These are phyloP conservation scores for Byssothecium circinans DNA, from an alignment of 2,329 filamentous ascomycete genomes.

Conservation along the genomic window DNA sequence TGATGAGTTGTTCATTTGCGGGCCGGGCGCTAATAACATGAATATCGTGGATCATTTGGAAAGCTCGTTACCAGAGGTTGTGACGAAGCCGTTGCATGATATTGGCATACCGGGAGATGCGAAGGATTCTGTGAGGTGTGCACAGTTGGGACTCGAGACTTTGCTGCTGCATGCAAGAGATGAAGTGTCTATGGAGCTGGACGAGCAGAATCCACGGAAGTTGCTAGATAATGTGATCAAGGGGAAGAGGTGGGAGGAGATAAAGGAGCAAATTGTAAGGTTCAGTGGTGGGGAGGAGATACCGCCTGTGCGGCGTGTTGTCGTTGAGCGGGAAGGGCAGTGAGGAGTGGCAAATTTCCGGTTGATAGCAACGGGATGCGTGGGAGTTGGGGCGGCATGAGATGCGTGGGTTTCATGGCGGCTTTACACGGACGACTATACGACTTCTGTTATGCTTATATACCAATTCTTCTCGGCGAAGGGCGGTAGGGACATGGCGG, in stretches of 20 bases:
- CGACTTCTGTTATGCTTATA: too few relatives aligned
- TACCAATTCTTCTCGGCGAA: too few relatives aligned
- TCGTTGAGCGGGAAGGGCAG: background rate
- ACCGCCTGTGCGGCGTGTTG: constrained; percentile 1
- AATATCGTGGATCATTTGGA: constrained; percentile 60
- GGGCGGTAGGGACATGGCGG: too few relatives aligned
- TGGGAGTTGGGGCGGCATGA: too few relatives aligned
- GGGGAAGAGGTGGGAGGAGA: constrained; percentile 18
- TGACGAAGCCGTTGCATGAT: constrained; percentile 58
- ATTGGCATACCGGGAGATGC: constrained; percentile 60
- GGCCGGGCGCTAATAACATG: constrained; percentile 61
- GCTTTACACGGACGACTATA: too few relatives aligned
- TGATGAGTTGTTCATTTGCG: constrained; percentile 63
- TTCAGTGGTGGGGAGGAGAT: constrained; percentile 18
- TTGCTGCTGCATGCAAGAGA: constrained; percentile 13
- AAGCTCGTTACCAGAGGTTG: constrained; percentile 50
- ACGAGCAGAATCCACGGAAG: constrained; percentile 47
- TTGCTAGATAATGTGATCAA: constrained; percentile 13
- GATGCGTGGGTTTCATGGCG: too few relatives aligned
- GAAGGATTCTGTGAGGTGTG: constrained; percentile 63
- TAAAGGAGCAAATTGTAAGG: constrained; percentile 9
- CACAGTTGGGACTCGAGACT: constrained; percentile 64
- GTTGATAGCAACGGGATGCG: too few relatives aligned
- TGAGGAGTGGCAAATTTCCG: too few relatives aligned
- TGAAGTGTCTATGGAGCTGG: background rate